Evolutionary conservation across 768 basidiomycete genomes (phyloP), one percentile per base, ranked within the genome.

Genomic region (Calocybe gangraenosa): DNA sequence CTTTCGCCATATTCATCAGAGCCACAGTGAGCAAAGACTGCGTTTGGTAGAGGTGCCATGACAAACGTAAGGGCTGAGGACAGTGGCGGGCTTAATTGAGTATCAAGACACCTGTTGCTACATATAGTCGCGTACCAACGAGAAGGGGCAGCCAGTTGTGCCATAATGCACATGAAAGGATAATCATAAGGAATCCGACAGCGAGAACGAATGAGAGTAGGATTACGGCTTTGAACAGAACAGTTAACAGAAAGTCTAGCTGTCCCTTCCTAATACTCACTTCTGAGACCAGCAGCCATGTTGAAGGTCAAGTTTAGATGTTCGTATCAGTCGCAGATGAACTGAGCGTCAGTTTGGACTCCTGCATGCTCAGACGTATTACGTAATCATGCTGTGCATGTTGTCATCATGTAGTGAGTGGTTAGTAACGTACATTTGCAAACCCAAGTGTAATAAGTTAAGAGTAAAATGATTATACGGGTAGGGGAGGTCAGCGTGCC

Each of bases 141-240:
- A 98, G 76, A 40, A 99, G 74, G 25, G 96, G 96, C 17, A 98
- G 74, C 96, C 96, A 99, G 64, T 99, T 99, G 11, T 81, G 70
- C 85, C 87, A 98, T 22, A 98, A 71, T 6, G 96, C 96, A 62
- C 96, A 98, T 1, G 92, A 92, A 18, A 99, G 83, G 64, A 99
- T 99, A 59, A 98, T 90, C 60, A 98, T 80, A 47, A 99, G 70
- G 71, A 99, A 99, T n/a, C 96, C 96, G 13, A 95, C 78, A 5
- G 96, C 96, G 40, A 99, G 84, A 42, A 97, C 91, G 68, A 99
- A 97, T 1, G 96, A 94, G 37, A 99, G 83, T 42, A 97, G 75
- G 57, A 98, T 93, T 52, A 98, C 93, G 59, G 92, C 94, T 97
- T 28, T 6, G 25, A 28, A 28, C 25, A 28, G 61, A 38, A 52